Base-by-base conservation (phyloP, 108 stramenopile genomes). In the Cylindrotheca fusiformis region DNA sequence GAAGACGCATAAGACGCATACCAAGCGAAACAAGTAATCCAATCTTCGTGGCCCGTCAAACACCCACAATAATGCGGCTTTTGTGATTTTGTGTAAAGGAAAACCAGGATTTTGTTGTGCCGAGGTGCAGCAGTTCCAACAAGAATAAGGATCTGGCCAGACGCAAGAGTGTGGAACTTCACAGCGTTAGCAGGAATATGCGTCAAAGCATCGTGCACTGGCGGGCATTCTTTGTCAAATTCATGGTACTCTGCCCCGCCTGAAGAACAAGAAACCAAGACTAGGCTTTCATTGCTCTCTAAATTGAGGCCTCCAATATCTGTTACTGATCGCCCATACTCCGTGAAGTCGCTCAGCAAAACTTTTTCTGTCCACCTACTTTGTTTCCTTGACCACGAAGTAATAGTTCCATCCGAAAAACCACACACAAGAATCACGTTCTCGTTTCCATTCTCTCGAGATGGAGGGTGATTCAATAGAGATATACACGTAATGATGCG, bases 1-100 rank as follows among this genome's bases (percentile, higher is more conserved):
- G 20, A 22, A n/a, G 41, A 27, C 55, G 52, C 5, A 5, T 24
- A 29, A 44, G 55, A 36, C 3, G 46, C 18, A 4, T n/a, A 29
- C 82, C 83, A 94, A 36, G 79, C 82, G 52, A 91, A 85, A 55
- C 86, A 79, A 0, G 84, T 76, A 45, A 94, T 84, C 93, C 93
- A 94, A 70, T 91, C 93, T 62, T 87, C 84, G 69, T 94, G 93
- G 1, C 93, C 93, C 44, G 64, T 52, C 14, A 94, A 56, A 1
- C 69, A 49, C 47, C 79, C 81, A 46, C 72, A 73, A 54, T 82
- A 77, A 57, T 66, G 66, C 21, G 56, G 57, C 10, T 55, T 32
- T 22, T 41, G 36, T 36, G 58, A 24, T 6, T 14, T 14, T 41
- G 10, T 14, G 36, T 14, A 41, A 41, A 73, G 69, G 50, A 82